phyloP scores from a whole-genome alignment of 495 filamentous ascomycete genomes.

The Neurospora sp. region DNA sequence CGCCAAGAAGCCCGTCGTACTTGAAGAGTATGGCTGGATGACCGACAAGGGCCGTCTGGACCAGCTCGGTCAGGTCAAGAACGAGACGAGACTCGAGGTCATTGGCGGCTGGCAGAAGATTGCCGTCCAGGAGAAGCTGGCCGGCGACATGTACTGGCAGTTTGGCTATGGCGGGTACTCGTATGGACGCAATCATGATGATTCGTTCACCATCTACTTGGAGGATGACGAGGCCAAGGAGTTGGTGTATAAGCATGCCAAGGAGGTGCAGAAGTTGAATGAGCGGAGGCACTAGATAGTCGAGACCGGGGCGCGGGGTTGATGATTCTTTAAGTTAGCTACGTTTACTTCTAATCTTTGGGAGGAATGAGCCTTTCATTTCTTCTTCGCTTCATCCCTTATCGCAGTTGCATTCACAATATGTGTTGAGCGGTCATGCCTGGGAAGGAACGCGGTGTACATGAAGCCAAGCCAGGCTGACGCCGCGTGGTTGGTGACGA shows the following conservation, averaged over 20 bases:
- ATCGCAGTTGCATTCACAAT: not conserved
- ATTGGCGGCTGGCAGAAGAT: constrained; percentile 51
- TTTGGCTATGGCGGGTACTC: constrained; percentile 45
- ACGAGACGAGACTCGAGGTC: constrained; percentile 33
- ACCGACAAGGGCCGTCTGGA: constrained; percentile 31
- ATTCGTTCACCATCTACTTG: constrained; percentile 44
- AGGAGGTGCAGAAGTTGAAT: constrained; percentile 19
- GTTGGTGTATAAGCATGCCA: constrained; percentile 25
- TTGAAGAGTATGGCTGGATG: constrained; percentile 57
- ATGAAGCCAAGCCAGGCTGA: not conserved
- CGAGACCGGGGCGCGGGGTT: not conserved
- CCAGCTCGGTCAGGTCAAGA: constrained; percentile 18
- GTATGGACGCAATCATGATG: constrained; percentile 47
- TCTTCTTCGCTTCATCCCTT: not conserved
- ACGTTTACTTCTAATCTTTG: not conserved
- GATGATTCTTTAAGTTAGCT: not conserved
- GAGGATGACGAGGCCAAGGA: constrained; percentile 30
- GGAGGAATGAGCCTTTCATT: not conserved
- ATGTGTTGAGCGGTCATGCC: not conserved
- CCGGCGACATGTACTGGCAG: constrained; percentile 56
- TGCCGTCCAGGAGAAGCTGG: constrained; percentile 41
- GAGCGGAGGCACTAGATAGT: not conserved
- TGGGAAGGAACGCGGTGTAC: not conserved
- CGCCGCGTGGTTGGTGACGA: not conserved
- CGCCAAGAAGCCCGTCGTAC: constrained; percentile 54